phyloP scores from a whole-genome alignment of 1,284 basidiomycete genomes.

The Vanrija humicola region DNA sequence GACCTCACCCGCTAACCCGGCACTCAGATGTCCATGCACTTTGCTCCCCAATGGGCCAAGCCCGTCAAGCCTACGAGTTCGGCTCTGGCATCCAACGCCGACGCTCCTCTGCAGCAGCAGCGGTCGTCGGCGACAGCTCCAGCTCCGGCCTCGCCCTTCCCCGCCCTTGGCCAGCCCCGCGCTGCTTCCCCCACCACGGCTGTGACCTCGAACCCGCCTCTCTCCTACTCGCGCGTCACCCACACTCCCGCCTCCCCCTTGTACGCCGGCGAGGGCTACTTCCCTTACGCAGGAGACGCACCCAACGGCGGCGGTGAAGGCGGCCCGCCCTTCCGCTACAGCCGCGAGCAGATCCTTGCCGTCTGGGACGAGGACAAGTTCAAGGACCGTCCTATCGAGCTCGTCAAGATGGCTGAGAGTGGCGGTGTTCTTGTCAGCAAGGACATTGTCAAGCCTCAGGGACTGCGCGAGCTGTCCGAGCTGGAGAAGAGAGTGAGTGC shows the following conservation, averaged over 20 bases:
- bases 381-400: constrained; percentile 74
- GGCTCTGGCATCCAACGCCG: constrained; percentile 24
- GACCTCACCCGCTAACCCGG: background rate
- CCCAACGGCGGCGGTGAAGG: constrained; percentile 14
- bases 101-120: constrained; percentile 11
- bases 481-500: constrained; percentile 79
- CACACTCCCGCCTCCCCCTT: constrained; percentile 52
- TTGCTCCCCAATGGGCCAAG: constrained; percentile 48
- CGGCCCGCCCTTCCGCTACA: constrained; percentile 71
- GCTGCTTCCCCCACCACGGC: constrained; percentile 28
- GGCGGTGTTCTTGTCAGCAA: constrained; percentile 82
- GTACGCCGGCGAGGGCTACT: constrained; percentile 51
- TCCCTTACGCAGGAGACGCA: constrained; percentile 57
- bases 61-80: constrained; percentile 46
- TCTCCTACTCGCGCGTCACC: constrained; percentile 61
- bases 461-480: constrained; percentile 71
- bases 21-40: constrained; percentile 46
- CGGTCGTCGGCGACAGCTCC: background rate
- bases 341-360: constrained; percentile 75
- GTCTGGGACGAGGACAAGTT: constrained; percentile 73
- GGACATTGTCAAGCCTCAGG: constrained; percentile 65
- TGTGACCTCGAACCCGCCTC: constrained; percentile 44
- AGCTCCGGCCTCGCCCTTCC: constrained; percentile 32
- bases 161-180: constrained; percentile 35
- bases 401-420: constrained; percentile 57